Conservation (phyloP, 2,329 filamentous ascomycete species). For the Colletotrichum orbiculare region DNA sequence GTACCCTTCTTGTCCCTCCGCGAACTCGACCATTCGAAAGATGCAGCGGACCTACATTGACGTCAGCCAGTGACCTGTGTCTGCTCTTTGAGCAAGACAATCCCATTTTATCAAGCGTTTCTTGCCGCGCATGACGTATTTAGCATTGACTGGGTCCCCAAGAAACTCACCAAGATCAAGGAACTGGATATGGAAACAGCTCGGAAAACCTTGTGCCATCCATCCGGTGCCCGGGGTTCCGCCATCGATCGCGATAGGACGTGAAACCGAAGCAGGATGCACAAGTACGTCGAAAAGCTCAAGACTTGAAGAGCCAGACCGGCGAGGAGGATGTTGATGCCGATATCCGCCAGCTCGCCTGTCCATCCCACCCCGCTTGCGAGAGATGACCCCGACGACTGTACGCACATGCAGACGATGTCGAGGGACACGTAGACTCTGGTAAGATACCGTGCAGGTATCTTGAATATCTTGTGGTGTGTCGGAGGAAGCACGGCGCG, state of each 20-base stretch:
- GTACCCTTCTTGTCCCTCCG: constrained; percentile 61
- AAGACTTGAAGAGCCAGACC: constrained; percentile 54
- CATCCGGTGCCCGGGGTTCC: constrained; percentile 43
- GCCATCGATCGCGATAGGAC: constrained; percentile 40
- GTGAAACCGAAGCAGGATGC: constrained; percentile 53
- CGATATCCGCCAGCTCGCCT: constrained; percentile 50
- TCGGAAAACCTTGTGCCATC: constrained; percentile 51
- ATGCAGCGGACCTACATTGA: constrained; percentile 57
- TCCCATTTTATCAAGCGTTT: no score
- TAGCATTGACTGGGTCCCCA: not conserved
- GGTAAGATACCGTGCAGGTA: constrained; percentile 53
- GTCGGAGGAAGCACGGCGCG: constrained; percentile 47
- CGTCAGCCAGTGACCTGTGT: not conserved
- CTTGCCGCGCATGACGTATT: no score
- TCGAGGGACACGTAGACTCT: constrained; percentile 59
- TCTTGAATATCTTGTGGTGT: constrained; percentile 48
- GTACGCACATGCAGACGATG: constrained; percentile 56
- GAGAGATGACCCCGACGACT: constrained; percentile 56
- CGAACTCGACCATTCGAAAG: constrained; percentile 64
- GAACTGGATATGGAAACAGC: constrained; percentile 57
- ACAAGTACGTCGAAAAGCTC: constrained; percentile 53
- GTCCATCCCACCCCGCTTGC: constrained; percentile 55
- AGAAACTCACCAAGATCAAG: constrained; percentile 54
- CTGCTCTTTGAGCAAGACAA: no score
- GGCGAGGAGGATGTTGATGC: constrained; percentile 54